Percentiles rank a stretch among this genome's conserved stretches.
Conservation (phyloP, 23 red algal genomes). For the Gracilaria domingensis region DNA sequence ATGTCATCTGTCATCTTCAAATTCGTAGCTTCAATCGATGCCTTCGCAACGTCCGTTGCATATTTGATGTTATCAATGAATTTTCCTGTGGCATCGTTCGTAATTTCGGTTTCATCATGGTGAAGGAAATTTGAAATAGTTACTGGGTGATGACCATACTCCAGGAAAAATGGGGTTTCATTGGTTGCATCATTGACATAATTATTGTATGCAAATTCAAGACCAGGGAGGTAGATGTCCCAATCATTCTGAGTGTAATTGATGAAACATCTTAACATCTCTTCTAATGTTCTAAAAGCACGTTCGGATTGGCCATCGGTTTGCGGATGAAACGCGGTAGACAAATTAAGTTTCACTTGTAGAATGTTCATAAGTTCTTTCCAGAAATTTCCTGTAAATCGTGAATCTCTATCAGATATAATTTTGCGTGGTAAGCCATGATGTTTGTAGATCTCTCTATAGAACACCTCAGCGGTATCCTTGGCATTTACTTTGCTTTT, state of each 20-base stretch:
- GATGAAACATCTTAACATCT: conserved; percentile 39
- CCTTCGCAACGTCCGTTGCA: background rate
- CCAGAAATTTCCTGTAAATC: conserved; percentile 51
- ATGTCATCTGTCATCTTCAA: background rate
- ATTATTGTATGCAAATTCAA: conserved; percentile 53
- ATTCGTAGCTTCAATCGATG: background rate
- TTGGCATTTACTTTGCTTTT: conserved; percentile 26
- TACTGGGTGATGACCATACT: conserved; percentile 1
- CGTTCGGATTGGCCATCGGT: conserved; percentile 51
- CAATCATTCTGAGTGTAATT: conserved; percentile 42
- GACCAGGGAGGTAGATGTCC: conserved; percentile 32
- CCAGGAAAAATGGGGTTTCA: conserved; percentile 47
- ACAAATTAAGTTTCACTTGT: conserved; percentile 32
- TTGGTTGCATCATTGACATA: conserved; percentile 28
- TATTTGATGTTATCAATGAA: background rate
- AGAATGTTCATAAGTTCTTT: conserved; percentile 20
- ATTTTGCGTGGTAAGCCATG: conserved; percentile 28
- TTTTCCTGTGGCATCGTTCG: background rate
- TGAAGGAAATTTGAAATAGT: background rate
- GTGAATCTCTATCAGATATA: conserved; percentile 35
- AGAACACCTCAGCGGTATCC: conserved; percentile 18
- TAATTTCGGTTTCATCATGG: background rate
- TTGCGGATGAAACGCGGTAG: conserved; percentile 46
- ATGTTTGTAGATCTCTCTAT: conserved; percentile 26
- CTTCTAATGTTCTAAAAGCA: conserved; percentile 29